Evolutionary conservation across 1,284 basidiomycete genomes (phyloP), one percentile per base, ranked within the genome.

Genomic region (Apiotrichum gracile): DNA sequence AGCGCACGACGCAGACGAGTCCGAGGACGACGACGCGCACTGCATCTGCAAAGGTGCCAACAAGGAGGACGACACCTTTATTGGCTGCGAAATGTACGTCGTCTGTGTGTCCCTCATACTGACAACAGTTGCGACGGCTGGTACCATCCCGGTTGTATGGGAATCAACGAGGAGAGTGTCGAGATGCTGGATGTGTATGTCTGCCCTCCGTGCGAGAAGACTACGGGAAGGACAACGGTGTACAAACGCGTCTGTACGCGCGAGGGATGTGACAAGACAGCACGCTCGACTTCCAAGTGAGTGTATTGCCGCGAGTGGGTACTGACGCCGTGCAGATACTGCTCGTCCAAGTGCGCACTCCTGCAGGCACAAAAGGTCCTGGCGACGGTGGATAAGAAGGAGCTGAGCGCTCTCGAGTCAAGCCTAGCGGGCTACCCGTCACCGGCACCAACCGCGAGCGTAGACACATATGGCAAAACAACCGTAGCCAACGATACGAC

Each of bases 101-200:
- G 19, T 43, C 17, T 14, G 25, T 35, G 19, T 13, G 29, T 19
- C 24, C 35, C 24, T 34, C 9, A 25, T 17, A 3, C 39, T 37
- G 37, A 25, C 38, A 16, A 1, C 42, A 70, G 69, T 27, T 75
- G 73, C 52, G 67, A 73, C 39, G 63, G 68, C 46, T 75, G 73
- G 73, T 75, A 65, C 41, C 72, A 74, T 51, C 63, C 72, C 1
- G 35, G 26, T 25, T 75, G 73, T 49, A 59, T 72, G 14, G 65
- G 61, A 2, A 41, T 75, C 26, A 48, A 56, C 24, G 67, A 68
- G 37, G 60, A 66, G 5, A 61, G 67, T 47, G 56, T 72, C 17
- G 65, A 67, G 19, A 49, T 66, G 40, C 41, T 75, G 12, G 72
- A 72, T 55, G 61, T 62, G 13, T 75, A 66, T 54, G 68, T 73